Evolutionary conservation across 495 filamentous ascomycete genomes (phyloP), one percentile per base, ranked within the genome.

Genomic region (Cryomyces minteri): DNA sequence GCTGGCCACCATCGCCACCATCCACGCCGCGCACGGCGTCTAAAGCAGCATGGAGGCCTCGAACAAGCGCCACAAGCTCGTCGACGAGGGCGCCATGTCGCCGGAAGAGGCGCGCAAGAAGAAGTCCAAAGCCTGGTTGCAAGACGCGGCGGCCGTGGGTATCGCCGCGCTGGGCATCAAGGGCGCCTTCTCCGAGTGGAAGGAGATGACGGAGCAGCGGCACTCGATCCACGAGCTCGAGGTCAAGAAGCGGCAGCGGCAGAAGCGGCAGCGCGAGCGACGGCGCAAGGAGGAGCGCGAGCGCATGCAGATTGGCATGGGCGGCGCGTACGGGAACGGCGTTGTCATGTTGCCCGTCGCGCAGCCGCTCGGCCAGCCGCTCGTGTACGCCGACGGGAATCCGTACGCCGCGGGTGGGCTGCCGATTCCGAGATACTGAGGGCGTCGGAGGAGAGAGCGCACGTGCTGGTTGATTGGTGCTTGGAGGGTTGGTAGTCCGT

Each of bases 91-190:
- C 31, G 69, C 79, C 50, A 77, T 94, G 57, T 73, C 75, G 6
- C 67, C 71, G 0, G 74, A 85, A 47, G 75, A 90, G 58, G 84
- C 84, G 41, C 68, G 74, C 47, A 86, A 80, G 61, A 66, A 76
- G 45, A 80, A 80, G 56, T 72, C 74, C 8, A 92, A 83, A 59
- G 80, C 79, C 12, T 68, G 80, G 45, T 50, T 85, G 42, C 73
- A 80, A 57, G 84, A 92, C 58, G 75, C 76, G 8, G 79, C 84
- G 3, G 79, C 79, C 33, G 67, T 93, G 0, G 84, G 85, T 51
- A 80, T 94, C 42, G 86, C 86, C 9, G 84, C 82, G 4, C 66
- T 92, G 32, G 84, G 87, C 56, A 80, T 93, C 68, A 87, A 86
- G 62, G 78, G 80, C 32, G 85, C 84, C 38, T 68, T 85, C 51